Base-by-base conservation (phyloP, 1,284 basidiomycete species). In the Ceratobasidium sp. region DNA sequence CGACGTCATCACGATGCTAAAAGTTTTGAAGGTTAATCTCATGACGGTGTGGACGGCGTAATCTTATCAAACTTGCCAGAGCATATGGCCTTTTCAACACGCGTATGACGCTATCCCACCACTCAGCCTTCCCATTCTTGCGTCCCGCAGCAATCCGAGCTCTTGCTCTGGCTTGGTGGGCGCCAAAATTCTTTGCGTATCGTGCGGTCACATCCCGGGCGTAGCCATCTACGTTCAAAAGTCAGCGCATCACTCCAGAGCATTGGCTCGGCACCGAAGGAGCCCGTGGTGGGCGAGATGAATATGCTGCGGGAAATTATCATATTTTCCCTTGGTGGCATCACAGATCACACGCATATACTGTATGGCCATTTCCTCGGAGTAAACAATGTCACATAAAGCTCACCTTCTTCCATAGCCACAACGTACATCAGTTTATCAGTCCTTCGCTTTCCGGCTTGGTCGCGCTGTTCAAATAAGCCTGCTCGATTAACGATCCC, bases 351-450 rank as follows among this genome's bases (percentile, higher is more conserved):
- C 52, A 67, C 25, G 42, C 33, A 50, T 36, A 56, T 27, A 50
- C n/a, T n/a, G n/a, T n/a, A 56, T 19, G 19, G 13, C 23, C n/a
- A n/a, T 53, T 19, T 27, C 29, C 54, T 57, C 52, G 46, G 46
- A 21, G 29, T 33, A 68, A 68, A 68, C 23, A 50, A 23, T 46
- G 47, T 2, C 23, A 72, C 36, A 23, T 23, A 6, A 21, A 83
- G 89, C 57, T 85, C 84, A 79, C 95, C 94, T 77, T 99, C 96
- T 77, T 99, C 97, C 57, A 95, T 89, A 0, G 90, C 95, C 1
- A 98, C 79, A 1, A 99, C 95, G 77, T 99, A 99, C 6, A 92
- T 79, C 84, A 99, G 90, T 59, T 93, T 85, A 75, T 98, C 96
- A 5, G 44, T 42, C 42, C 72, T 93, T 87, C 49, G 85, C 76